Base-by-base conservation (phyloP, 306 rosid genomes). In the Dryas drummondii region DNA sequence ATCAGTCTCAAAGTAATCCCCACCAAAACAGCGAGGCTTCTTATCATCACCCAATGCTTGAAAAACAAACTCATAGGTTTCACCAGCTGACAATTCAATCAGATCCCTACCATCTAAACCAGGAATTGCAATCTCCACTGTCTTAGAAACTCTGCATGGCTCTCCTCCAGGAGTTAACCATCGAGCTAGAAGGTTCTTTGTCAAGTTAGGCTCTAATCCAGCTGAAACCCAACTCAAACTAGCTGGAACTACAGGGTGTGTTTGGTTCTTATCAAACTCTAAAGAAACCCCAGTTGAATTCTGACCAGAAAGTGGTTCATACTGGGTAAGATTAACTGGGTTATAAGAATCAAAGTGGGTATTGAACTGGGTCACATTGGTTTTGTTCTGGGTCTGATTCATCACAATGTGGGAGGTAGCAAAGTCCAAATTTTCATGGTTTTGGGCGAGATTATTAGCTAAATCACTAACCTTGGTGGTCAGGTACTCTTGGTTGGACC, bases 1-100 rank as follows among this genome's bases (percentile, higher is more conserved):
- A 85, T 93, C 93, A 42, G 92, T 86, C 83, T 93, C 98, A 55
- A 93, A 93, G 84, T 82, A 93, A 80, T 93, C 98, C 70, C 98
- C 98, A 26, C 98, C 98, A 45, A 87, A 84, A 84, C 98, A 93
- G 14, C 92, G 85, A 74, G 91, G 88, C 14, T 77, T 85, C 42
- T 90, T 90, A 14, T 42, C 75, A 79, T 89, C 92, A 80, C 91
- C 93, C 76, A 91, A 51, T 7, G 98, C 87, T 49, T 81, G 91
- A 69, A 93, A 93, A 70, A 45, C 54, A 80, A 91, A 84, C 71
- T 93, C 93, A 58, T 91, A 94, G 46, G 84, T 73, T 52, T 88
- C 92, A 15, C 93, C 98, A n/a, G 97, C 89, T 0, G 88, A 86
- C 44, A 93, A 82, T 76, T 84, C 81, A 47, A 85, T 75, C 81